Conservation (phyloP, 1,284 basidiomycete genomes). For the Clitocybe nebularis region DNA sequence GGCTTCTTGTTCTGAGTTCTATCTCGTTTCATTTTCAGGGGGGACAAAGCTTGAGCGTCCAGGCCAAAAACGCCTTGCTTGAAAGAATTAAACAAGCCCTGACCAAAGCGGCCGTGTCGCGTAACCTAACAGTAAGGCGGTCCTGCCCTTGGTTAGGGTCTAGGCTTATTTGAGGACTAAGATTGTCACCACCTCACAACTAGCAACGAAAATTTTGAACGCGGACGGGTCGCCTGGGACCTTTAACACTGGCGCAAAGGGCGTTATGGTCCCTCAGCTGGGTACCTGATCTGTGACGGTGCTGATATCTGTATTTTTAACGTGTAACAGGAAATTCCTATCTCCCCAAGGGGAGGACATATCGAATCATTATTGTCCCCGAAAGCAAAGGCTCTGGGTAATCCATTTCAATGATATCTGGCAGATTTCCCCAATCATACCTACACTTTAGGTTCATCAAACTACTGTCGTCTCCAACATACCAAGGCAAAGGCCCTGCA, state of each 20-base stretch:
- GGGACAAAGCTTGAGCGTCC: conserved; percentile 30
- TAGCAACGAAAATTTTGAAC: conserved; percentile 62
- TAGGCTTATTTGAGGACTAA: too few species aligned
- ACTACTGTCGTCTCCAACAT: conserved; percentile 27
- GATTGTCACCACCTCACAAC: conserved; percentile 65
- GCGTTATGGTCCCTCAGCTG: conserved; percentile 60
- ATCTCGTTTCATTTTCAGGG: conserved; percentile 64
- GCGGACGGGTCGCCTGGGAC: conserved; percentile 57
- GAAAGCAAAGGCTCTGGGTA: conserved; percentile 23
- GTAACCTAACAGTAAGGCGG: conserved; percentile 54
- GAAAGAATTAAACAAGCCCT: conserved; percentile 52
- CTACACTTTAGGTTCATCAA: conserved; percentile 19
- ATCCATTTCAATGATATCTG: neutral
- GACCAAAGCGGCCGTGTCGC: conserved; percentile 42
- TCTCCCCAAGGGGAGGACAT: conserved; percentile 32
- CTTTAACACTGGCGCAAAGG: conserved; percentile 59
- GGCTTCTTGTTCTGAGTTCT: conserved; percentile 61
- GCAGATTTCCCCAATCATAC: neutral
- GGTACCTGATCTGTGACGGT: conserved; percentile 30
- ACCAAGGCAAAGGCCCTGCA: conserved; percentile 13
- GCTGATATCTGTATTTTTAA: neutral
- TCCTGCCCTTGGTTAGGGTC: too few species aligned
- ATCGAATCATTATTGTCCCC: conserved; percentile 32
- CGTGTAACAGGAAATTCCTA: conserved; percentile 29
- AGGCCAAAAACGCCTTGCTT: conserved; percentile 40